Base-by-base conservation (phyloP, 805 yeast genomes). In the Sugiyamaella mastotermitis region DNA sequence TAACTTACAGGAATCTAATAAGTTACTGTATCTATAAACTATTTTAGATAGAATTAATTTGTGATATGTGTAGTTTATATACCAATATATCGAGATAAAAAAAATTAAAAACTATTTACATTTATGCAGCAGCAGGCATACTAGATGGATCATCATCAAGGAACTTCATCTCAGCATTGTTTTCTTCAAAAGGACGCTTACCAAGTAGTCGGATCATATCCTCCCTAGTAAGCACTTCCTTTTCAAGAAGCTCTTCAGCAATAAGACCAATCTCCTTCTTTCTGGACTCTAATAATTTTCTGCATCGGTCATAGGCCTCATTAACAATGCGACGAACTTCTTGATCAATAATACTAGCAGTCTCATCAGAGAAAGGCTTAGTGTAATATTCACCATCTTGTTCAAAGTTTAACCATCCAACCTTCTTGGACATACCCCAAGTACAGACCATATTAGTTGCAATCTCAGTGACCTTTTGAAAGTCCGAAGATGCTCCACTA, bases 401-500 rank as follows among this genome's bases (percentile, higher is more conserved):
- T 50, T 83, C 94, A 53, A 78, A 83, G 42, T 72, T 69, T 38
- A 87, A 78, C 57, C 82, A 78, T n/a, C 98, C 98, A 29, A 92
- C 71, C 57, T 81, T 80, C 18, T 71, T 60, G 4, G 90, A 79
- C 98, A 92, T 92, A 38, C 99, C 99, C 53, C 86, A 73, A 46
- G 79, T 76, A 31, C 90, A 74, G 17, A 94, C 95, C 98, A 92
- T 92, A 19, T 82, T 76, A 33, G 80, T 83, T 1, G 97, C 97
- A 75, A 92, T 85, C 41, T 78, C 78, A 0, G 97, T 90, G 16
- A 92, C 95, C 60, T 92, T 92, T 59, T 90, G 85, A 69, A 92
- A 88, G 61, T 92, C 99, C 56, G 92, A 96, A 16, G 87, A 78
- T 0, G 96, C 98, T 42, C 99, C 98, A 40, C 94, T 79, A 5